A percentile compares a stretch with the other conserved stretches of the same genome.
Evolutionary conservation across 805 yeast species (phyloP).

Genomic region (Monosporozyma servazzii): DNA sequence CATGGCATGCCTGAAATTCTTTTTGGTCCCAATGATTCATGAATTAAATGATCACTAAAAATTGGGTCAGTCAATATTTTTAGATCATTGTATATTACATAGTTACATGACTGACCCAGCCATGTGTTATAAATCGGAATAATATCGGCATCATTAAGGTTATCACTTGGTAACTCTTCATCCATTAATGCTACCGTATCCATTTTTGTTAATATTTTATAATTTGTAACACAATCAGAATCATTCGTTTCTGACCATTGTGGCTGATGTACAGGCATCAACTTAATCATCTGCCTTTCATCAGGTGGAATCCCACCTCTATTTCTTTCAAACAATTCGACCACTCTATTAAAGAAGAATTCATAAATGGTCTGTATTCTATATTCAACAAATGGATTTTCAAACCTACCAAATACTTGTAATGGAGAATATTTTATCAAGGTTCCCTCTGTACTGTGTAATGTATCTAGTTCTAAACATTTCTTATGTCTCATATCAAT

Average conservation of each 20-base stretch:
- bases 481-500: constrained; percentile 37
- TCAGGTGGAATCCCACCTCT: constrained; percentile 52
- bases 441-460: constrained; percentile 16
- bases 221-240: neutral
- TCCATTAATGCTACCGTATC: neutral
- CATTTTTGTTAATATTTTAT: neutral
- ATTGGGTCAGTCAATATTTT: constrained; percentile 82
- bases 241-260: constrained; percentile 43
- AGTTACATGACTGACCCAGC: constrained; percentile 88
- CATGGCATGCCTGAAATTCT: constrained; percentile 77
- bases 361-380: constrained; percentile 85
- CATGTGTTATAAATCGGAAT: constrained; percentile 48
- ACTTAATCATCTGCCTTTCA: constrained; percentile 38
- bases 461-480: constrained; percentile 11
- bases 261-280: constrained; percentile 56
- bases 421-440: constrained; percentile 36
- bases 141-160: neutral
- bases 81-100: constrained; percentile 60
- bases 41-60: constrained; percentile 55
- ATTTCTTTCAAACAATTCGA: constrained; percentile 58
- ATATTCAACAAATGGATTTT: constrained; percentile 86
- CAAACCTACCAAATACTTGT: constrained; percentile 66
- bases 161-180: neutral
- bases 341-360: constrained; percentile 61
- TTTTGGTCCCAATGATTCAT: constrained; percentile 65